Percentiles rank a stretch among this genome's conserved stretches.
These are phyloP conservation scores for Gossypium aridum DNA, from an alignment of 441 rosid species.

Conservation along the genomic window DNA sequence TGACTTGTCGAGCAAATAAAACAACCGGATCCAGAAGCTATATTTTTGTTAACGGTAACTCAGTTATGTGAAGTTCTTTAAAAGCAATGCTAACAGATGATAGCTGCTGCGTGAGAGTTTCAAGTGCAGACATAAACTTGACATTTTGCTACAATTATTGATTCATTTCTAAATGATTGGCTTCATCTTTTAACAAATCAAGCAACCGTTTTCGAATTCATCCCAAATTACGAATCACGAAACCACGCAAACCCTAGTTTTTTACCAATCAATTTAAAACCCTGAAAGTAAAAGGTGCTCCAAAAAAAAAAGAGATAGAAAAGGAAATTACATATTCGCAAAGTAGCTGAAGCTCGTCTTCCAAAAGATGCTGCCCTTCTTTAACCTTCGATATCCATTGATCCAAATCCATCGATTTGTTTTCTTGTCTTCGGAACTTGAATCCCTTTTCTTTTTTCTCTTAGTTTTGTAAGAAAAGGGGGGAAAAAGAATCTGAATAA, in stretches of 20 bases:
- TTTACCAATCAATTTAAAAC: neutral
- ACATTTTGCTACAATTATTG: neutral
- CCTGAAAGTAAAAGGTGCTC: neutral
- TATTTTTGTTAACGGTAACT: neutral
- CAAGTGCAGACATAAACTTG: neutral
- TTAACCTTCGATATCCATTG: conserved; percentile 94
- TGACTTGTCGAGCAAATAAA: neutral
- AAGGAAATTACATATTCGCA: conserved; percentile 76
- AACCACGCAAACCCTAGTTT: conserved; percentile 5
- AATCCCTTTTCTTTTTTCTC: neutral
- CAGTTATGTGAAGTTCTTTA: neutral
- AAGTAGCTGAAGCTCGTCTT: conserved; percentile 97
- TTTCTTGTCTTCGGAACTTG: neutral
- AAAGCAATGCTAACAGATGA: neutral
- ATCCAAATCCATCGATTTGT: conserved; percentile 80
- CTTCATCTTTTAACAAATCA: neutral
- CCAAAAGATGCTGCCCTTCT: conserved; percentile 93
- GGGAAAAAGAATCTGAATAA: neutral
- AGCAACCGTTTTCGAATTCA: conserved; percentile 9
- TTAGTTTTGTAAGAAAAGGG: neutral
- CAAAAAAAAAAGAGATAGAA: neutral
- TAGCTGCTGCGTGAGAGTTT: neutral
- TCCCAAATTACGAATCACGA: neutral
- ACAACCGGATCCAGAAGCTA: neutral
- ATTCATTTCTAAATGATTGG: conserved; percentile 2